These are phyloP conservation scores for Gymnopilus dilepis DNA, from an alignment of 768 basidiomycete species.

Conservation along the genomic window DNA sequence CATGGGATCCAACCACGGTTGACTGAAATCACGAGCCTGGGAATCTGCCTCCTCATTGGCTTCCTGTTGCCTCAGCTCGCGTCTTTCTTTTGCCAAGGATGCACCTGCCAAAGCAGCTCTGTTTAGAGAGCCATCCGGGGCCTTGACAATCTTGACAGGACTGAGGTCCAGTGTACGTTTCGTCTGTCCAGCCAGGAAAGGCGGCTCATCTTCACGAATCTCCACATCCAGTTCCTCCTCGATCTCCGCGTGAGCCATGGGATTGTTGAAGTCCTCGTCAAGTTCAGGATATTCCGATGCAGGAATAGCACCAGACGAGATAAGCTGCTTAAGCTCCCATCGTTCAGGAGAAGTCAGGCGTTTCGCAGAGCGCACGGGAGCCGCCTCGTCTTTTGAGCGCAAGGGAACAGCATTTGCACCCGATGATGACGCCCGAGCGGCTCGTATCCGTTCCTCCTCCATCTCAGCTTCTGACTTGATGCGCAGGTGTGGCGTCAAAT, in stretches of 20 bases:
- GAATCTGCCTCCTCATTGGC: constrained; percentile 94
- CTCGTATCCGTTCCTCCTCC: constrained; percentile 73
- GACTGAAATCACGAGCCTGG: constrained; percentile 91
- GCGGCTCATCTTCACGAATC: constrained; percentile 94
- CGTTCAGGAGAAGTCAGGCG: constrained; percentile 95
- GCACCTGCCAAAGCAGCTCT: constrained; percentile 94
- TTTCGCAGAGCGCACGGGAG: constrained; percentile 77
- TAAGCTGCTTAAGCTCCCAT: constrained; percentile 99
- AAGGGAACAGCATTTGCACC: constrained; percentile 91
- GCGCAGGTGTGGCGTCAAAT: constrained; percentile 92
- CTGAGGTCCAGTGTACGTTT: constrained; percentile 94
- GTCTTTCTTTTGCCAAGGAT: constrained; percentile 91
- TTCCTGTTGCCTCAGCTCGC: constrained; percentile 94
- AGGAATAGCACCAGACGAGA: constrained; percentile 90
- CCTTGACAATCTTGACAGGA: constrained; percentile 98
- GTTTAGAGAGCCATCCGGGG: constrained; percentile 96
- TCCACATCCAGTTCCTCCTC: constrained; percentile 99
- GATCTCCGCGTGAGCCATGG: constrained; percentile 79
- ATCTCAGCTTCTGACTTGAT: constrained; percentile 95
- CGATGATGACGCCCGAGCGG: constrained; percentile 70
- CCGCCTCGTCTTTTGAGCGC: constrained; percentile 53
- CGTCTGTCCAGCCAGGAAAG: constrained; percentile 95
- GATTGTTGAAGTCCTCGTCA: constrained; percentile 83
- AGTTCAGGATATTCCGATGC: constrained; percentile 95
- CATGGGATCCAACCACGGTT: constrained; percentile 99